phyloP scores from a whole-genome alignment of 805 yeast genomes.

The Candida montana region DNA sequence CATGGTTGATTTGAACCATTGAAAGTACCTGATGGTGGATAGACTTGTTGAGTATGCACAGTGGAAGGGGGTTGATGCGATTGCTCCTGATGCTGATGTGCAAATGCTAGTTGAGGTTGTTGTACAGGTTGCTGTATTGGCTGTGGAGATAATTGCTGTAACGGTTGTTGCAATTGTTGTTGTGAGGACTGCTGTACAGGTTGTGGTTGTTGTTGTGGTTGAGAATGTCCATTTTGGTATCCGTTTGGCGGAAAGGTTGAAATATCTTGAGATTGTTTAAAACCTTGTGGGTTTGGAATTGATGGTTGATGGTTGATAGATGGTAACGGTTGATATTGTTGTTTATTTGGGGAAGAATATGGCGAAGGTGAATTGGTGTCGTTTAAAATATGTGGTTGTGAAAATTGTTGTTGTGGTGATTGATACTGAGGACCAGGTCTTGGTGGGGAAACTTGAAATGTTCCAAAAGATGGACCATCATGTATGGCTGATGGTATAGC shows the following conservation, averaged over 20 bases:
- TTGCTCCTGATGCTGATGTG: too few relatives aligned
- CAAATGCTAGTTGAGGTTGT: too few relatives aligned
- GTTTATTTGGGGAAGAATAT: background rate
- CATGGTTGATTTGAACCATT: too few relatives aligned
- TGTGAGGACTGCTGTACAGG: background rate
- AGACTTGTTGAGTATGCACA: too few relatives aligned
- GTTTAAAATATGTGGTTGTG: background rate
- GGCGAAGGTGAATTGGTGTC: too few relatives aligned
- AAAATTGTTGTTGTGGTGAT: slow-evolving; percentile 2
- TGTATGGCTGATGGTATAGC: background rate
- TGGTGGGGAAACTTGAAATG: slow-evolving; percentile 2
- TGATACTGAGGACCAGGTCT: background rate
- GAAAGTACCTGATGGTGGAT: too few relatives aligned
- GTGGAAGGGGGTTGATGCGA: too few relatives aligned
- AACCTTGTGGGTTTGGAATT: background rate
- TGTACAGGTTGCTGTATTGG: too few relatives aligned
- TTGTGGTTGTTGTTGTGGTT: background rate
- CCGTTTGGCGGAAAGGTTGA: background rate
- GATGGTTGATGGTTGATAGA: background rate
- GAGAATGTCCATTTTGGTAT: background rate
- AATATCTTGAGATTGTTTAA: background rate
- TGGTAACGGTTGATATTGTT: slow-evolving; percentile 3
- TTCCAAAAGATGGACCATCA: slow-evolving; percentile 2
- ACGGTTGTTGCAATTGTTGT: background rate
- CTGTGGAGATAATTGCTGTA: too few relatives aligned